These are phyloP conservation scores for Leccinum variicolor DNA, from an alignment of 768 basidiomycete genomes.

Conservation along the genomic window DNA sequence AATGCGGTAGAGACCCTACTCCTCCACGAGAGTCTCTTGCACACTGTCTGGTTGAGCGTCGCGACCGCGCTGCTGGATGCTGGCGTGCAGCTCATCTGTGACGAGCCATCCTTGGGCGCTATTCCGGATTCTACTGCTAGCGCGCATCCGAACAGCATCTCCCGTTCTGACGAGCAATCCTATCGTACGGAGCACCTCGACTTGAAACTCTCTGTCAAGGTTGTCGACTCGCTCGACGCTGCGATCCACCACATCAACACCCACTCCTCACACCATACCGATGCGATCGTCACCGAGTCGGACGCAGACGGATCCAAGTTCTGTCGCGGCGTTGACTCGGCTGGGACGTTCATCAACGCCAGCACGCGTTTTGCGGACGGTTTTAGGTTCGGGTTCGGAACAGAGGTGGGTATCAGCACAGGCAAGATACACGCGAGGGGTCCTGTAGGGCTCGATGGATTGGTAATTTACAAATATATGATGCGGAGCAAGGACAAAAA, in stretches of 20 bases:
- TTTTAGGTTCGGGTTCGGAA: conserved; percentile 94
- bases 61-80: conserved; percentile 66
- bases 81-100: conserved; percentile 79
- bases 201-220: conserved; percentile 76
- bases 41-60: conserved; percentile 78
- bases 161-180: conserved; percentile 55
- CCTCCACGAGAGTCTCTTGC: conserved; percentile 69
- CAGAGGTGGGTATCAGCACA: conserved; percentile 97
- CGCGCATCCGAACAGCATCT: conserved; percentile 42
- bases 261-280: conserved; percentile 95
- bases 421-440: conserved; percentile 96
- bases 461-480: conserved; percentile 97
- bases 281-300: conserved; percentile 85
- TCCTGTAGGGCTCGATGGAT: conserved; percentile 90
- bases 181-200: conserved; percentile 90
- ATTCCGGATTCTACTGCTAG: conserved; percentile 40
- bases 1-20: conserved; percentile 90
- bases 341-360: conserved; percentile 92
- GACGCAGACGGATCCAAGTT: conserved; percentile 63
- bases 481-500: conserved; percentile 66
- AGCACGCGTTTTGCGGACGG: conserved; percentile 97
- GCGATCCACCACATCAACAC: conserved; percentile 90
- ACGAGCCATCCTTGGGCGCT: conserved; percentile 56
- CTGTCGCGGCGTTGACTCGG: conserved; percentile 85
- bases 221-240: conserved; percentile 63